Evolutionary conservation across 202 grass and related monocot genomes (phyloP).

Genomic region (Hordeum pubiflorum): DNA sequence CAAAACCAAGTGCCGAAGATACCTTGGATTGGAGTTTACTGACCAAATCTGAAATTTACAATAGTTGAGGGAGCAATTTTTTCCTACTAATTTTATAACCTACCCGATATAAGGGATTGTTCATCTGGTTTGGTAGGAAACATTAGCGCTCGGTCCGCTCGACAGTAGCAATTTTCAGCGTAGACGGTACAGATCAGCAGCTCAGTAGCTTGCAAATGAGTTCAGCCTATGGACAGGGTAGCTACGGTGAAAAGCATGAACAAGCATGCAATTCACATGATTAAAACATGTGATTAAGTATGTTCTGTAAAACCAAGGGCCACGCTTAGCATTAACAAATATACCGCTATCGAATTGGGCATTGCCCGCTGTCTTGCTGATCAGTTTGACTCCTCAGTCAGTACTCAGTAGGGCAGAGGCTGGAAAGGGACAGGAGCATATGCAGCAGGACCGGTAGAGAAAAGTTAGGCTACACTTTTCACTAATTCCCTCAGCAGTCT

Average conservation of each 20-base stretch:
- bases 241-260: background rate
- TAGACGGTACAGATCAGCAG: background rate
- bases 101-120: background rate
- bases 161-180: background rate
- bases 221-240: background rate
- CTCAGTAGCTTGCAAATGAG: background rate
- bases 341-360: background rate
- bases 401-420: background rate
- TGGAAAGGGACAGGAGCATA: background rate
- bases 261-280: background rate
- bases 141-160: background rate
- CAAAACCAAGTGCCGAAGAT: background rate
- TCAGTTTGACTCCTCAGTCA: background rate
- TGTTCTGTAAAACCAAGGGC: background rate
- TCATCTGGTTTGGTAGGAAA: background rate
- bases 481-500: constrained; percentile 5
- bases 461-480: background rate
- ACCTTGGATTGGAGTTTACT: background rate
- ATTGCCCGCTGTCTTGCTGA: background rate
- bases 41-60: background rate
- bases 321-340: background rate
- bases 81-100: background rate
- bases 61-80: background rate
- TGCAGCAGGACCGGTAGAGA: background rate
- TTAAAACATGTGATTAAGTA: background rate